These are phyloP conservation scores for Irpex lacteus DNA, from an alignment of 1,284 basidiomycete species.

Conservation along the genomic window DNA sequence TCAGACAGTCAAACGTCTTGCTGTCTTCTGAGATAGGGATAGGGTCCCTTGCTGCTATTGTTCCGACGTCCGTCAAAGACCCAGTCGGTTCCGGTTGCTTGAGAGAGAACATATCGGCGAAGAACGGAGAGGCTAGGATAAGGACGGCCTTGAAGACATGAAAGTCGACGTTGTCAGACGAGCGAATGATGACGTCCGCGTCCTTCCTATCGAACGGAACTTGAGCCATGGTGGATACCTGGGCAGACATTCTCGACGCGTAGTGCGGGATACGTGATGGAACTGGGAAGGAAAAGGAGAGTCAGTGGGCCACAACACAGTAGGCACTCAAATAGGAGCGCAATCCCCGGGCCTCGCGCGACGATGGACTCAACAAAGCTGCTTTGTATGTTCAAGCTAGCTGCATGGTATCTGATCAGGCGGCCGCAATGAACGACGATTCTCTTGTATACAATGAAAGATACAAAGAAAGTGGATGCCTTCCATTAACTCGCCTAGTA, in stretches of 20 bases:
- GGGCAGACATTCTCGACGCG: background rate
- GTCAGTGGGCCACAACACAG: background rate
- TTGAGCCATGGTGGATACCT: background rate
- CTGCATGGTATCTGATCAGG: too few species aligned
- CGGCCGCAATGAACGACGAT: too few species aligned
- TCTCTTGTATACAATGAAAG: too few species aligned
- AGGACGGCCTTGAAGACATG: constrained; percentile 12
- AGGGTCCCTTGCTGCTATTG: background rate
- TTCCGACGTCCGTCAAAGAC: background rate
- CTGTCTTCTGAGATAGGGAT: constrained; percentile 15
- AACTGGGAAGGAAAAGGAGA: background rate
- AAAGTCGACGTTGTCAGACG: constrained; percentile 19
- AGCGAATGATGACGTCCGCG: constrained; percentile 28
- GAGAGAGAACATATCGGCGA: constrained; percentile 19
- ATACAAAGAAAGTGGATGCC: too few species aligned
- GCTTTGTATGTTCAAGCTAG: too few species aligned
- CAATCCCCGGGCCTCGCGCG: too few species aligned
- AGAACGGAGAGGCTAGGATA: constrained; percentile 23
- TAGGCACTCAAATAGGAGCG: too few species aligned
- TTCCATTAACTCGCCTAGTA: too few species aligned
- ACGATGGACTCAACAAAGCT: too few species aligned
- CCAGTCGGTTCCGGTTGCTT: constrained; percentile 4
- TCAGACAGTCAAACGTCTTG: constrained; percentile 18
- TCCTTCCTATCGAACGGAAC: constrained; percentile 19
- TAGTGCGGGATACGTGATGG: background rate